Conservation (phyloP, 2,329 filamentous ascomycete species). For the Purpureocillium takamizusanense region DNA sequence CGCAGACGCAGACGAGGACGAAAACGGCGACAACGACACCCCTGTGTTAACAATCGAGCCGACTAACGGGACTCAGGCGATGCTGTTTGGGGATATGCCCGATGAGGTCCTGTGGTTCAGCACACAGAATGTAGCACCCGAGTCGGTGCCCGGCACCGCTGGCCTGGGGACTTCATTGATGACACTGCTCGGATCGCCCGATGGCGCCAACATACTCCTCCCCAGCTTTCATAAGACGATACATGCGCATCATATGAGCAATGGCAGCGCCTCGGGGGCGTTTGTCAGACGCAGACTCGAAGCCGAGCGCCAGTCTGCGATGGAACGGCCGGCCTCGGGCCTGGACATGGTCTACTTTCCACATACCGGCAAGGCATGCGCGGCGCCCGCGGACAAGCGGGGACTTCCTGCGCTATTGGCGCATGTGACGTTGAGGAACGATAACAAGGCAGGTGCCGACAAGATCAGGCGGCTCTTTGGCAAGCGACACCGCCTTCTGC, state of each 20-base stretch:
- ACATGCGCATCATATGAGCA: not conserved
- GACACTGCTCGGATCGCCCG: too few relatives aligned
- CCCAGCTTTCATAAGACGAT: too few relatives aligned
- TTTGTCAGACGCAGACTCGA: not conserved
- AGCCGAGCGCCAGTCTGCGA: not conserved
- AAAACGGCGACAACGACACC: too few relatives aligned
- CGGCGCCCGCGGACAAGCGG: slow-evolving; percentile 7
- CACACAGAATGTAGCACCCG: too few relatives aligned
- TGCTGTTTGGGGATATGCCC: too few relatives aligned
- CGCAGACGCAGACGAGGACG: too few relatives aligned
- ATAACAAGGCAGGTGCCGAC: not conserved
- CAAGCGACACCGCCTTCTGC: slow-evolving; percentile 28
- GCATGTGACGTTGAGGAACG: slow-evolving; percentile 2
- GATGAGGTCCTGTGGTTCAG: too few relatives aligned
- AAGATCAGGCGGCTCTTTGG: slow-evolving; percentile 1
- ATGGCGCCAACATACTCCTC: too few relatives aligned
- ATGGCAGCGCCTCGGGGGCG: not conserved
- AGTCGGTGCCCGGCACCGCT: not conserved
- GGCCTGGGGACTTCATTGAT: too few relatives aligned
- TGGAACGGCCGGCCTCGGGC: not conserved
- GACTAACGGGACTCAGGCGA: too few relatives aligned
- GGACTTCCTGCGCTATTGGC: too few relatives aligned
- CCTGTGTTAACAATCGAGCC: too few relatives aligned
- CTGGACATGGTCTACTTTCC: slow-evolving; percentile 27
- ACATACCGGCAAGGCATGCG: slow-evolving; percentile 16